Conservation (phyloP, 441 rosid species). For the Erodium texanum region DNA sequence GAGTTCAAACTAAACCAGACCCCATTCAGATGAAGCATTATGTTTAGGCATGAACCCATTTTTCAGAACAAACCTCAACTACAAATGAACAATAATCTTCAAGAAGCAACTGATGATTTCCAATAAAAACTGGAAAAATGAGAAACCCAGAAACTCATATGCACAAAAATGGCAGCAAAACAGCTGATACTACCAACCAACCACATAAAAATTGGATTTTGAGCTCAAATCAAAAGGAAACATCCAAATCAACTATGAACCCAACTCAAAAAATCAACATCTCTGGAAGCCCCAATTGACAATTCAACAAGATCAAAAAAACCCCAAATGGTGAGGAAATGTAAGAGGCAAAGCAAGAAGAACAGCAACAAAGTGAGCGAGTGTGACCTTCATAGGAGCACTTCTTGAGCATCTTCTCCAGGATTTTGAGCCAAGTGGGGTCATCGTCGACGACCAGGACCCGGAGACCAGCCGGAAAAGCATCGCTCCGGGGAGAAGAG, state of each 20-base stretch:
- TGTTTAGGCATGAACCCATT: neutral
- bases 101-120: no score
- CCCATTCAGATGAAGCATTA: neutral
- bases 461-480: slow-evolving; percentile 72
- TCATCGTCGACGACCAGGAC: slow-evolving; percentile 94
- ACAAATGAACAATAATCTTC: neutral
- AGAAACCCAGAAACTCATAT: no score
- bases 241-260: neutral
- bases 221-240: no score
- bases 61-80: neutral
- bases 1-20: neutral
- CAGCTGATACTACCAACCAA: no score
- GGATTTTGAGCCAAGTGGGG: slow-evolving; percentile 85
- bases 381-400: slow-evolving; percentile 75
- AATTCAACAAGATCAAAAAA: neutral
- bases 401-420: slow-evolving; percentile 91
- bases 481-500: slow-evolving; percentile 45
- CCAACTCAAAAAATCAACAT: neutral
- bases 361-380: neutral
- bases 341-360: neutral
- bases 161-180: no score
- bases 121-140: no score
- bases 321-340: neutral
- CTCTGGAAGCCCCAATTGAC: neutral
- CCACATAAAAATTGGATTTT: no score